These are phyloP conservation scores for Prunus mongolica DNA, from an alignment of 306 rosid species.

Conservation along the genomic window DNA sequence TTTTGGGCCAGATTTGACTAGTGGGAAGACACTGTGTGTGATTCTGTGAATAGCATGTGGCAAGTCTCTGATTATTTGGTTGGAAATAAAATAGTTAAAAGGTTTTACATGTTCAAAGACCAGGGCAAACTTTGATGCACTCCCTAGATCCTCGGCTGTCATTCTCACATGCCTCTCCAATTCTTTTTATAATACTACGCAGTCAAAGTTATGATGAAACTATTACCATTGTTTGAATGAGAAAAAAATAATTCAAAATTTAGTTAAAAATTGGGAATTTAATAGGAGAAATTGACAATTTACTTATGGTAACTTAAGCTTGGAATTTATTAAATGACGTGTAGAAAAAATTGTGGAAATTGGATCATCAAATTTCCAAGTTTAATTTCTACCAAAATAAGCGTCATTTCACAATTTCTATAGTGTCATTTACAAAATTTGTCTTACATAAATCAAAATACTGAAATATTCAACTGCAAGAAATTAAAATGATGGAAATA, in stretches of 20 bases:
- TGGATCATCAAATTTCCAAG: too few relatives aligned
- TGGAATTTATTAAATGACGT: too few relatives aligned
- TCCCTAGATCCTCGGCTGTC: constrained; percentile 14
- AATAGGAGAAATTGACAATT: neutral
- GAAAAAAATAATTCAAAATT: neutral
- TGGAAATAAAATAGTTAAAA: neutral
- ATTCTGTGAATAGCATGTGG: neutral
- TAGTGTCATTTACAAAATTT: too few relatives aligned
- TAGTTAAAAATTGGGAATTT: neutral
- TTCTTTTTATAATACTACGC: neutral
- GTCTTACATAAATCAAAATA: accelerated
- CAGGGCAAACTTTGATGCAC: neutral
- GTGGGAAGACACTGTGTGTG: neutral
- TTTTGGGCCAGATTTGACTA: neutral
- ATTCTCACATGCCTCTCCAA: neutral
- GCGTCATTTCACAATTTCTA: too few relatives aligned
- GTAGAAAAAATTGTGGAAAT: too few relatives aligned
- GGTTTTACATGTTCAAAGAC: neutral
- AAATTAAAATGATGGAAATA: too few relatives aligned
- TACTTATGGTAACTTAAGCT: accelerated
- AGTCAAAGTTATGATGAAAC: neutral
- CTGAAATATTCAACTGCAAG: too few relatives aligned
- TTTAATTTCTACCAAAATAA: too few relatives aligned
- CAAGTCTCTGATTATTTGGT: neutral
- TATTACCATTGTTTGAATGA: neutral